These are phyloP conservation scores for Saccharomyces uvarum DNA, from an alignment of 1,139 yeast genomes.

Conservation along the genomic window DNA sequence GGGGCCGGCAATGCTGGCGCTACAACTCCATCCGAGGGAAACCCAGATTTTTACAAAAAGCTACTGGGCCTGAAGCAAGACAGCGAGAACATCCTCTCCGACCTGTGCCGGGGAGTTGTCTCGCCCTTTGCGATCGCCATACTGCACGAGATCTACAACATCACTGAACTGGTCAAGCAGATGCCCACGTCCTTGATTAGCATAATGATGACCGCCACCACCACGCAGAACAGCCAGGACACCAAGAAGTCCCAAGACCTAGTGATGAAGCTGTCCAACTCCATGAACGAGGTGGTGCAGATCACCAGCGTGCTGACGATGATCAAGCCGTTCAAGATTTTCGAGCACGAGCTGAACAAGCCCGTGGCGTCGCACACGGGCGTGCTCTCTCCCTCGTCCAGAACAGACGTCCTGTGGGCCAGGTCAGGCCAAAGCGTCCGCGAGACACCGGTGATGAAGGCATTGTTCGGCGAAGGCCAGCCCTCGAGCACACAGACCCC, in stretches of 20 bases:
- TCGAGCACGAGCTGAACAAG: constrained; percentile 19
- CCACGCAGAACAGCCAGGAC: constrained; percentile 6
- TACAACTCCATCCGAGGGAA: constrained; percentile 8
- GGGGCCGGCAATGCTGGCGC: background rate
- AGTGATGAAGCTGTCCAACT: constrained; percentile 27
- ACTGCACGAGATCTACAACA: constrained; percentile 22
- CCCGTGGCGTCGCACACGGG: constrained; percentile 1
- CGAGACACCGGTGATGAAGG: constrained; percentile 2
- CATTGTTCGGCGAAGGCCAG: constrained; percentile 4
- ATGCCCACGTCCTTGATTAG: constrained; percentile 29
- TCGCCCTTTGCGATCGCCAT: constrained; percentile 28
- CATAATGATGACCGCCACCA: constrained; percentile 20
- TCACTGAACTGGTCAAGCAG: constrained; percentile 24
- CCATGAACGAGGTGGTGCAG: constrained; percentile 30
- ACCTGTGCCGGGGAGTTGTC: constrained; percentile 21
- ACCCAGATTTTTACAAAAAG: constrained; percentile 21
- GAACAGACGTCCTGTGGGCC: background rate
- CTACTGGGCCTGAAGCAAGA: constrained; percentile 25
- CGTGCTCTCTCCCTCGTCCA: constrained; percentile 2
- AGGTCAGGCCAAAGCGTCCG: background rate
- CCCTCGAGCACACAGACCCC: background rate
- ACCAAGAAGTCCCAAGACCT: constrained; percentile 18
- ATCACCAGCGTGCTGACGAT: constrained; percentile 26
- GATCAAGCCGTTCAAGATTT: constrained; percentile 28
- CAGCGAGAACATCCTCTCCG: constrained; percentile 15